Base-by-base conservation (phyloP, 1,139 yeast species). In the Blastobotrys indianensis region DNA sequence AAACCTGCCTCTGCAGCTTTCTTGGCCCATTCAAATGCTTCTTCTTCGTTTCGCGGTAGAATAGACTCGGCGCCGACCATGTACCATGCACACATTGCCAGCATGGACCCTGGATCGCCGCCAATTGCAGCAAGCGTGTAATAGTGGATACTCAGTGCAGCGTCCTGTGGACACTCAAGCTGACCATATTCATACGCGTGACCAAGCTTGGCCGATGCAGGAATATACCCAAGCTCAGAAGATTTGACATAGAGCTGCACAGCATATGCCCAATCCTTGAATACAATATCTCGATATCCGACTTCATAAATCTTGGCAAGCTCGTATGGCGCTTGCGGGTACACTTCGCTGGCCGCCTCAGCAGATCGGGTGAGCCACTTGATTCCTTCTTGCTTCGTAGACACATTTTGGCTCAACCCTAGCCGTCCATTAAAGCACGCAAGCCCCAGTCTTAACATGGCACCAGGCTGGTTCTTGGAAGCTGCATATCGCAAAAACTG, bases 71-170 rank as follows among this genome's bases (percentile, higher is more conserved):
- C 82, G 1, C 98, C 98, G 31, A 87, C 84, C 63, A 90, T 73
- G 63, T 88, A 92, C 97, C 97, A 92, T 2, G 97, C 97, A 65
- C 97, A 88, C 73, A 92, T 74, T 2, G 95, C 90, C 58, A 90
- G 72, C 95, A 90, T 92, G 12, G 95, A 83, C 44, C 77, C 80
- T 1, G 95, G 78, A 64, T 92, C 95, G 4, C 96, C 96, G 2
- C 84, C 83, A 39, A 82, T 66, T 0, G 97, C 96, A 0, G 95
- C 95, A 55, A 85, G 82, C 0, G 96, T 88, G 64, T 87, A 92
- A 63, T 90, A 92, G 64, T 92, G 97, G 42, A 92, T 86, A 1
- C 95, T 83, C 46, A 92, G 72, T 54, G 86, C 85, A 0, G 92
- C 74, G 63, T 92, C 95, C 55, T 81, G 85, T 1, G 88, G 85